Conservation (phyloP, 129 eudicot species). For the Flaveria ramosissima region DNA sequence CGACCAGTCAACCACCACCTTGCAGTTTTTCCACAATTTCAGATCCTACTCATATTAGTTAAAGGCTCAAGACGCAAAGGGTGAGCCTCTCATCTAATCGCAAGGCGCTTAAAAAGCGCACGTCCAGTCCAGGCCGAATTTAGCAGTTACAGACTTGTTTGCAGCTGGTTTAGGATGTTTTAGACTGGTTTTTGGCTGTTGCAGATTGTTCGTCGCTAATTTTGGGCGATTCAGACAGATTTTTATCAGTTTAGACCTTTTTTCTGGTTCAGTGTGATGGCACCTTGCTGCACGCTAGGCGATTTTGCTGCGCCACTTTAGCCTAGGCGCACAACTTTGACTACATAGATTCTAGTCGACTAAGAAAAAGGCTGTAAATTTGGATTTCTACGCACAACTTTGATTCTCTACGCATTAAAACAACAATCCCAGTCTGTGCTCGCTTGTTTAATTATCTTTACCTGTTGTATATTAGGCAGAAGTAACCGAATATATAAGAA, state of each 20-base stretch:
- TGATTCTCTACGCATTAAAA: background rate
- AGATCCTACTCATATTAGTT: background rate
- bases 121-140: background rate
- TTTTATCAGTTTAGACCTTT: background rate
- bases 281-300: background rate
- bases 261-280: background rate
- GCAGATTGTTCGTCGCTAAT: background rate
- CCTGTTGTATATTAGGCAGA: background rate
- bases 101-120: background rate
- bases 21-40: constrained; percentile 13
- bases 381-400: constrained; percentile 11
- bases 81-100: background rate
- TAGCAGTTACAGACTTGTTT: background rate
- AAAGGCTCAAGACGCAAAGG: background rate
- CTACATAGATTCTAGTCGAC: background rate
- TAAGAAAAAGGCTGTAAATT: constrained; percentile 14
- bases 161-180: background rate
- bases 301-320: background rate
- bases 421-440: constrained; percentile 15
- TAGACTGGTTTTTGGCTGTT: background rate
- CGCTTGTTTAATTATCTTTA: background rate
- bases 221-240: background rate
- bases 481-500: constrained; percentile 7
- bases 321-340: background rate
- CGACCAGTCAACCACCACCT: background rate